These are phyloP conservation scores for Aristolochia contorta DNA, from an alignment of 164 flowering plant species.

Conservation along the genomic window DNA sequence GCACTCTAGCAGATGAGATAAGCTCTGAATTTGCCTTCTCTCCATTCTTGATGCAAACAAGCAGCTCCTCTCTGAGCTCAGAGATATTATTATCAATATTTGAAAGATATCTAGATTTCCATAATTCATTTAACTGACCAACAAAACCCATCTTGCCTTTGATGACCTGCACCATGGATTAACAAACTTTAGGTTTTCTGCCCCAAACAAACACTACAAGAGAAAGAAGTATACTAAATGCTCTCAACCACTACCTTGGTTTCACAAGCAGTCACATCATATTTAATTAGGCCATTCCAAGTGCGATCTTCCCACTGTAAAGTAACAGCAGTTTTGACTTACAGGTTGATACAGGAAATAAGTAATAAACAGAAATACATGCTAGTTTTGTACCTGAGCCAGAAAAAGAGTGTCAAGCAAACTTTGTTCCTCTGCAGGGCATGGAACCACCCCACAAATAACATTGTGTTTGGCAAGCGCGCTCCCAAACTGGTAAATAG, in stretches of 20 bases:
- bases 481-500: conserved; percentile 19
- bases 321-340: not conserved
- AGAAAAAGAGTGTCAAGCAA: conserved; percentile 27
- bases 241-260: conserved; percentile 16
- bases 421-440: conserved; percentile 18
- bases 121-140: conserved; percentile 23
- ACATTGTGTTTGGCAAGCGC: conserved; percentile 6
- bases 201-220: too few relatives aligned
- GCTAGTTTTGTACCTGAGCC: conserved; percentile 19
- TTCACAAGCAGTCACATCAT: conserved; percentile 30
- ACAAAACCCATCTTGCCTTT: conserved; percentile 20
- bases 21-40: conserved; percentile 18
- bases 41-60: conserved; percentile 18
- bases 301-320: conserved; percentile 30
- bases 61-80: conserved; percentile 13
- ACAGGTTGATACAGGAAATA: not conserved
- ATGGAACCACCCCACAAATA: conserved; percentile 9
- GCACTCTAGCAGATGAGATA: conserved; percentile 19
- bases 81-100: not conserved
- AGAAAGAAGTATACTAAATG: too few relatives aligned
- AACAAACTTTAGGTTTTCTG: too few relatives aligned
- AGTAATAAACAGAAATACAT: not conserved
- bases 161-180: conserved; percentile 16
- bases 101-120: conserved; percentile 4
- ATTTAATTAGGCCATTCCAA: conserved; percentile 22